Base-by-base conservation (phyloP, 441 rosid genomes). In the Gossypium aridum region DNA sequence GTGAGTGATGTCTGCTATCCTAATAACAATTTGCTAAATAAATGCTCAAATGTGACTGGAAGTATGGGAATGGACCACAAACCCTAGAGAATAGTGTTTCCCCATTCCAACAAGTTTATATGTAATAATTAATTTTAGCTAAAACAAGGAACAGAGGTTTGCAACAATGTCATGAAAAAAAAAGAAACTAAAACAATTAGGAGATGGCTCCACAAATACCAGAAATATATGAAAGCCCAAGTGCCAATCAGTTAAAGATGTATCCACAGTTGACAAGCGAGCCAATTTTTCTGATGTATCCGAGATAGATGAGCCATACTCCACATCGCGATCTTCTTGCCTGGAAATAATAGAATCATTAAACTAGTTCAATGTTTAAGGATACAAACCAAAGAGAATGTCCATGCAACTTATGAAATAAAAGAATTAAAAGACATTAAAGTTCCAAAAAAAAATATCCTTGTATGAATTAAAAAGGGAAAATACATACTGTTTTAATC, bases 211-310 rank as follows among this genome's bases (percentile, higher is more conserved):
- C 31, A 25, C 53, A 8, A 45, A 81, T 89, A 96, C 99, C 98
- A 96, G 81, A 83, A 79, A 87, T 63, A 91, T 90, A 82, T 90
- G 98, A 80, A 93, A 96, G 79, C 99, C 98, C 80, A 88, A 82
- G 84, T 93, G 97, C 98, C 99, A 96, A 82, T 93, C 99, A 26
- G 90, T 92, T 83, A 92, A 86, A 81, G 97, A 88, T 68, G 87
- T 75, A 78, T 93, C 94, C 76, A 88, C 89, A 75, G 86, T 85
- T 70, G 97, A 87, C 78, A 92, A 78, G 77, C 88, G 89, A 68
- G 86, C 85, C 75, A 87, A 76, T 84, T 89, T 95, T 75, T 85
- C 90, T 62, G 92, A 86, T 8, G 87, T 61, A 67, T 92, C 93
- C 20, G 85, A 73, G 76, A 86, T 86, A 70, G 92, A 81, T 75